phyloP scores from a whole-genome alignment of 768 basidiomycete species.

The Phanerochaete carnosa region DNA sequence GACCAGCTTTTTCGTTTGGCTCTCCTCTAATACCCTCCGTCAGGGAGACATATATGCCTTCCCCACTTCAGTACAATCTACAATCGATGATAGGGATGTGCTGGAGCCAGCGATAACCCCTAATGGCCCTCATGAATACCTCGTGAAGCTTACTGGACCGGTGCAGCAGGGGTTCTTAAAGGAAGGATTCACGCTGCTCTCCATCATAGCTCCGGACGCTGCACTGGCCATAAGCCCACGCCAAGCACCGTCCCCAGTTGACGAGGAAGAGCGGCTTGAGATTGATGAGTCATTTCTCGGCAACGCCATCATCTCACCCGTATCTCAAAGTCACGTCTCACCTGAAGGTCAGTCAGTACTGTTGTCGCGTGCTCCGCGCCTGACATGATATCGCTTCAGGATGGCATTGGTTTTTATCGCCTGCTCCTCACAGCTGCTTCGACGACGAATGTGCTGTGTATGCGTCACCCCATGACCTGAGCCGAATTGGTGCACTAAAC shows the following conservation, averaged over 20 bases:
- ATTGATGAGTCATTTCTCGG: conserved; percentile 11
- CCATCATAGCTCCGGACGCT: not conserved
- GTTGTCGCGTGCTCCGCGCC: not conserved
- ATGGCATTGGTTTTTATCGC: conserved; percentile 17
- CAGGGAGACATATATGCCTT: not conserved
- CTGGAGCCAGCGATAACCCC: not conserved
- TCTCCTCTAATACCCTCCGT: not conserved
- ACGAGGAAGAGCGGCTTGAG: not conserved
- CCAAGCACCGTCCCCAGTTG: no score
- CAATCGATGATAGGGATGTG: not conserved
- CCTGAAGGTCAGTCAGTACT: not conserved
- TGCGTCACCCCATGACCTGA: conserved; percentile 59
- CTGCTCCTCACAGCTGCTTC: conserved; percentile 27
- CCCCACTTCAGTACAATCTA: not conserved
- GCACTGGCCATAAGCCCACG: not conserved
- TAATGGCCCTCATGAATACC: not conserved
- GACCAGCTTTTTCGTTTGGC: not conserved
- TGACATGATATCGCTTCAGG: conserved; percentile 21
- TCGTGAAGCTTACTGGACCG: conserved; percentile 2
- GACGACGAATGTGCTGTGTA: conserved; percentile 59
- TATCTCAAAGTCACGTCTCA: not conserved
- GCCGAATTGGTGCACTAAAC: conserved; percentile 60
- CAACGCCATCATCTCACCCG: not conserved
- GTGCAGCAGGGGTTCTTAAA: not conserved
- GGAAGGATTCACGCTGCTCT: not conserved